phyloP scores from a whole-genome alignment of 164 flowering plant genomes.

The Nymphaea thermarum region DNA sequence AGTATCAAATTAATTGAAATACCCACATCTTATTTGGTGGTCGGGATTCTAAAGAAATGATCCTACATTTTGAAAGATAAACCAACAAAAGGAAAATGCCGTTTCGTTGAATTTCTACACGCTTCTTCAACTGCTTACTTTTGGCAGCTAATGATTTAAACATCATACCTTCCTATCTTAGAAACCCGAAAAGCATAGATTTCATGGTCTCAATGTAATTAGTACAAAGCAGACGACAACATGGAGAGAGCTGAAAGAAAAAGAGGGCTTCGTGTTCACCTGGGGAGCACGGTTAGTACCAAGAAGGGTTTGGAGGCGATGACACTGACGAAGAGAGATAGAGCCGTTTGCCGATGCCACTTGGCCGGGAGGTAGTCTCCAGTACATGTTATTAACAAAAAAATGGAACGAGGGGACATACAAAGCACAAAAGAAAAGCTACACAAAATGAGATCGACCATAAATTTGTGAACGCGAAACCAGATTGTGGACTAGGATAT shows the following conservation, averaged over 20 bases:
- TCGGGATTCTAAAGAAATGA: neutral
- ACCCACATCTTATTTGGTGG: neutral
- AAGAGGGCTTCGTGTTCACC: conserved; percentile 24
- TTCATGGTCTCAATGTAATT: neutral
- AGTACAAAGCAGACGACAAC: neutral
- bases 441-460: too few relatives aligned
- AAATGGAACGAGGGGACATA: too few relatives aligned
- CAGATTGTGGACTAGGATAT: too few relatives aligned
- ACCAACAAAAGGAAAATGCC: neutral
- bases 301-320: conserved; percentile 80
- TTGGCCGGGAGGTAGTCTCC: too few relatives aligned
- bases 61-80: neutral
- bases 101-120: too few relatives aligned
- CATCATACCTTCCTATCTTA: too few relatives aligned
- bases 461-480: too few relatives aligned
- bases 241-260: neutral
- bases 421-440: too few relatives aligned
- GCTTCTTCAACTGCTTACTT: neutral
- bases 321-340: conserved; percentile 70
- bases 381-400: too few relatives aligned
- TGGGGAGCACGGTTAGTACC: conserved; percentile 79
- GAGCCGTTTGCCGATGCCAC: too few relatives aligned
- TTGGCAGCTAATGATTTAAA: too few relatives aligned
- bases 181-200: neutral
- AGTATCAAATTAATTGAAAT: too few relatives aligned